These are phyloP conservation scores for Discostella pseudostelligera DNA, from an alignment of 108 stramenopile genomes.

Conservation along the genomic window DNA sequence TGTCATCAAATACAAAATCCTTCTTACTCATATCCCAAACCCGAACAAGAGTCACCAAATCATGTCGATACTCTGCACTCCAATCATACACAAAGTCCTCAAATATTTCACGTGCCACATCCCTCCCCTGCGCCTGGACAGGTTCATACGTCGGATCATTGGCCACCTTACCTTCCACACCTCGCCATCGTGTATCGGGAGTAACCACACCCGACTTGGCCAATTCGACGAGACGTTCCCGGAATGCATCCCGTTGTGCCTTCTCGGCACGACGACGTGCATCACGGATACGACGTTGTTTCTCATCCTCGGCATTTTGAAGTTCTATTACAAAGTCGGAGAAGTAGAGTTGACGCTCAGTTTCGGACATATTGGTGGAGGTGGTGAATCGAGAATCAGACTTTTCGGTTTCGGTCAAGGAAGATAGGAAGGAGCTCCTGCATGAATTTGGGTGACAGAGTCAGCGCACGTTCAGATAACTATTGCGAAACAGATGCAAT, in stretches of 20 bases:
- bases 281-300: slow-evolving; percentile 72
- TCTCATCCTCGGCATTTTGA: slow-evolving; percentile 76
- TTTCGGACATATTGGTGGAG: slow-evolving; percentile 57
- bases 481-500: slow-evolving; percentile 5
- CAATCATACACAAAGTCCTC: slow-evolving; percentile 79
- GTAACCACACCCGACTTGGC: slow-evolving; percentile 57
- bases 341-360: slow-evolving; percentile 74
- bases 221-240: slow-evolving; percentile 41
- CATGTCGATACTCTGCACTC: slow-evolving; percentile 63
- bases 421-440: slow-evolving; percentile 56
- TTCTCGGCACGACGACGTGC: slow-evolving; percentile 73
- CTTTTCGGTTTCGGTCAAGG: slow-evolving; percentile 48
- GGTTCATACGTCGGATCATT: slow-evolving; percentile 50
- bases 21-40: slow-evolving; percentile 37
- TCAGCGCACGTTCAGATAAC: background rate
- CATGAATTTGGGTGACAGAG: background rate
- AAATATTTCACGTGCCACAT: slow-evolving; percentile 69
- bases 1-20: slow-evolving; percentile 31
- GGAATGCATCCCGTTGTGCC: slow-evolving; percentile 74
- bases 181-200: slow-evolving; percentile 60
- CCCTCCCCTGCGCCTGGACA: slow-evolving; percentile 65
- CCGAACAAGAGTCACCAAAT: slow-evolving; percentile 52
- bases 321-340: slow-evolving; percentile 76
- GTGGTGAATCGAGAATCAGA: slow-evolving; percentile 56
- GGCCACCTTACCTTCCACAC: slow-evolving; percentile 51